A percentile compares a stretch with the other conserved stretches of the same genome.
Conservation (phyloP, 2,329 filamentous ascomycete species). For the Graphium sp. region DNA sequence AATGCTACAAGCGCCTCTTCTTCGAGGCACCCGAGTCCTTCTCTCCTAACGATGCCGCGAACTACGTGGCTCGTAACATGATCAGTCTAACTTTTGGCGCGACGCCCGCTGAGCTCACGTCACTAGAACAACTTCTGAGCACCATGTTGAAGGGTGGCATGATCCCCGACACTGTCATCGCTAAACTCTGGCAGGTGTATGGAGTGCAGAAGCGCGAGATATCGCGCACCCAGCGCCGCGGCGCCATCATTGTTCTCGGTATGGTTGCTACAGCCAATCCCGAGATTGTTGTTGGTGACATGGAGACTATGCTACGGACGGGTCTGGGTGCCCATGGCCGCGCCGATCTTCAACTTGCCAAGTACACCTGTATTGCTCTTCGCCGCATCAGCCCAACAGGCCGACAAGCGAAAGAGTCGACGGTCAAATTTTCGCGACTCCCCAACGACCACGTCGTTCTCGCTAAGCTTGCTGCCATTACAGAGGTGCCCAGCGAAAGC, state of each 20-base stretch:
- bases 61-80: conserved; percentile 96
- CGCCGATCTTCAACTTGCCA: conserved; percentile 72
- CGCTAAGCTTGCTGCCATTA: conserved; percentile 62
- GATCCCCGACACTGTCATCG: conserved; percentile 70
- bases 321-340: conserved; percentile 70
- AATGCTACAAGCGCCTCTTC: conserved; percentile 90
- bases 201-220: conserved; percentile 88
- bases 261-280: conserved; percentile 92
- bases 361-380: conserved; percentile 88
- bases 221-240: conserved; percentile 75
- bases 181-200: conserved; percentile 96
- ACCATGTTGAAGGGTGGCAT: conserved; percentile 95
- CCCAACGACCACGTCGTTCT: conserved; percentile 87
- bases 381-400: conserved; percentile 77
- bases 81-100: conserved; percentile 95
- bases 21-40: conserved; percentile 89
- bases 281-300: conserved; percentile 85
- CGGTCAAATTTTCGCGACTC: conserved; percentile 55
- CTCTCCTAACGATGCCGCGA: conserved; percentile 75
- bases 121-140: conserved; percentile 80
- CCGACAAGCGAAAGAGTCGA: conserved; percentile 52
- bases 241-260: conserved; percentile 87
- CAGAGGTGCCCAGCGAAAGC: conserved; percentile 71
- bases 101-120: conserved; percentile 86
- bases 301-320: conserved; percentile 84